Conservation (phyloP, 78 protist species). For the Anaeramoeba flamelloides region DNA sequence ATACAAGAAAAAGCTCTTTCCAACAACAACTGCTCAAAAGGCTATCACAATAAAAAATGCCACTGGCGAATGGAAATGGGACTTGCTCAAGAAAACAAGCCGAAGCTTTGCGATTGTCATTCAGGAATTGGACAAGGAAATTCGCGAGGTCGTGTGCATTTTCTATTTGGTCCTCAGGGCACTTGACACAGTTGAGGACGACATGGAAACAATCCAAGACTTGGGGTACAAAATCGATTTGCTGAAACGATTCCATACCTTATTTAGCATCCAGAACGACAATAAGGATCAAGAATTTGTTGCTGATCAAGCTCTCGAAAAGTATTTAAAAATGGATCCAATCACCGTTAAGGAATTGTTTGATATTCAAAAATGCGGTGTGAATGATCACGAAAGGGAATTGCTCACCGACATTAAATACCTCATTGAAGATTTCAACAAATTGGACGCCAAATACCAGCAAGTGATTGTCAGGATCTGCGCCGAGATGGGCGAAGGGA, state of each 20-base stretch:
- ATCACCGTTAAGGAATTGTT: conserved; percentile 47
- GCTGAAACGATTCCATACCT: conserved; percentile 29
- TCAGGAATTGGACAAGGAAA: conserved; percentile 35
- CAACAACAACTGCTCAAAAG: too few species aligned
- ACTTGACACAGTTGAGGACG: conserved; percentile 85
- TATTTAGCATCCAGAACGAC: conserved; percentile 33
- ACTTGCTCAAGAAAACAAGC: too few species aligned
- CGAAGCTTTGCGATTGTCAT: conserved; percentile 60
- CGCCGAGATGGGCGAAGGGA: conserved; percentile 64
- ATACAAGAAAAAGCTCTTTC: too few species aligned
- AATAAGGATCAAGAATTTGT: conserved; percentile 40
- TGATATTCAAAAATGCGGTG: conserved; percentile 29
- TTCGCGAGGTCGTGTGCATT: conserved; percentile 51
- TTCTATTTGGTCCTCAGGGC: conserved; percentile 83
- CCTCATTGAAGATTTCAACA: conserved; percentile 2
- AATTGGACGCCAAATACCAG: conserved; percentile 20
- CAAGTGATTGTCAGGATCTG: conserved; percentile 61
- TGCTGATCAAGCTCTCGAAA: conserved; percentile 23
- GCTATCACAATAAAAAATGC: too few species aligned
- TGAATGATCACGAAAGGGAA: conserved; percentile 13
- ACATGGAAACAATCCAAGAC: conserved; percentile 32
- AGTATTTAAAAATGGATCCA: conserved; percentile 34
- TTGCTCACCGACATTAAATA: conserved; percentile 8
- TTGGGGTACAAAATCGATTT: conserved; percentile 26
- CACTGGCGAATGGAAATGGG: too few species aligned